Base-by-base conservation (phyloP, 2,329 filamentous ascomycete genomes). In the Drechslerella dactyloides region DNA sequence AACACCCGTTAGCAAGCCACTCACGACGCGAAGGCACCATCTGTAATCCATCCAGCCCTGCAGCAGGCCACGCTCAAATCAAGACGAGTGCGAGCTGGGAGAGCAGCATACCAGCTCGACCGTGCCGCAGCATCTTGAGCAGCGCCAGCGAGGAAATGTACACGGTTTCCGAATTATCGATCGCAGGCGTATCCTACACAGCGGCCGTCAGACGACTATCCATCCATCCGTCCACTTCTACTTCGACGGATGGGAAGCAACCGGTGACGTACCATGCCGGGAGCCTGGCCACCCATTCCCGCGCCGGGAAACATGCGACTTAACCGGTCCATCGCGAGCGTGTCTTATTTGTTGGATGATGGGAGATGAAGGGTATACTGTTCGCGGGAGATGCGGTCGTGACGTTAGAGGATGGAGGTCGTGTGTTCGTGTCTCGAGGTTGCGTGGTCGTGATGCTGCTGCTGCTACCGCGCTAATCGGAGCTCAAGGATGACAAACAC, bases 91-190 rank as follows among this genome's bases (percentile, higher is more conserved):
- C 15, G 21, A 6, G 8, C 8, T 35, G 15, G 19, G 53, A 23
- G 15, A 57, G 10, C 11, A 33, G 54, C 74, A 13, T 70, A 77
- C 76, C 94, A 44, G 94, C 94, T 76, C 94, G 90, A 75, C 94
- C 94, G 82, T 99, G 94, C 80, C 94, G 89, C 81, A 99, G 85
- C 94, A 99, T 99, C 86, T 99, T 99, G 77, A 99, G 85, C 59
- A 99, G 85, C 58, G 94, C 94, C 73, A 99, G 87, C 54, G 94
- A 99, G 58, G 94, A 99, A 78, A 99, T 99, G 83, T 99, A 96
- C 76, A 99, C 94, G 35, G 94, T 99, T 84, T 99, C 94, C 77
- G 93, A 96, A 83, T 99, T 99, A 81, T 99, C 94, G 81, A 99
- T 96, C 73, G 99, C 86, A 79, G 87, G 85, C 76, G 93, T 94